A percentile compares a stretch with the other conserved stretches of the same genome.
phyloP scores from a whole-genome alignment of 208 protist genomes.

The Balamuthia mandrillaris region DNA sequence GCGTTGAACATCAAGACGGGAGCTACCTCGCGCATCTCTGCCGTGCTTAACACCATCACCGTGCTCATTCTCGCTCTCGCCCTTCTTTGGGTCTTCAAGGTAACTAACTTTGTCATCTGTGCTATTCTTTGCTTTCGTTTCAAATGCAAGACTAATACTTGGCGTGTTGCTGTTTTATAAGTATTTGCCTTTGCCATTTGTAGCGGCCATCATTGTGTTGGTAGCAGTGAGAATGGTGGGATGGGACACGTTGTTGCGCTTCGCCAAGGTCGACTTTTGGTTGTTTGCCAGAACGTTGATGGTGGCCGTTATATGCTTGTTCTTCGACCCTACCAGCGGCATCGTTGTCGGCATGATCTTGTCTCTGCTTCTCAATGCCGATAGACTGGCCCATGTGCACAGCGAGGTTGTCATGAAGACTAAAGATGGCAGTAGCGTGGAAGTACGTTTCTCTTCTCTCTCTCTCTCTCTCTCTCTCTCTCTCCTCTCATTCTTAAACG shows the following conservation, averaged over 20 bases:
- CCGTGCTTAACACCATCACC: conserved; percentile 28
- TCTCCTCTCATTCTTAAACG: neutral
- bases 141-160: no score
- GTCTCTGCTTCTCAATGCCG: conserved; percentile 41
- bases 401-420: conserved; percentile 30
- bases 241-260: conserved; percentile 13
- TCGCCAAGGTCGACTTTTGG: conserved; percentile 38
- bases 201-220: conserved; percentile 41
- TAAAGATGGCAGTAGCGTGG: conserved; percentile 12
- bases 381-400: conserved; percentile 33
- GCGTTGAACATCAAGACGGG: conserved; percentile 56
- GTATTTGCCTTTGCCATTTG: conserved; percentile 37
- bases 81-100: conserved; percentile 5
- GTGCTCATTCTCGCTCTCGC: conserved; percentile 44
- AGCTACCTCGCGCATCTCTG: conserved; percentile 39
- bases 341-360: conserved; percentile 46
- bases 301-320: conserved; percentile 35
- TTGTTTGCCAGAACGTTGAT: conserved; percentile 31
- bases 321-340: conserved; percentile 34
- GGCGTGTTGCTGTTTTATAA: conserved; percentile 28
- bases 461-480: neutral
- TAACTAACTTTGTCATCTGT: no score
- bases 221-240: conserved; percentile 40
- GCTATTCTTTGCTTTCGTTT: no score
- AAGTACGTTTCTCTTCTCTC: neutral